Evolutionary conservation across 2,329 filamentous ascomycete genomes (phyloP).

Genomic region (Emmonsia crescens): DNA sequence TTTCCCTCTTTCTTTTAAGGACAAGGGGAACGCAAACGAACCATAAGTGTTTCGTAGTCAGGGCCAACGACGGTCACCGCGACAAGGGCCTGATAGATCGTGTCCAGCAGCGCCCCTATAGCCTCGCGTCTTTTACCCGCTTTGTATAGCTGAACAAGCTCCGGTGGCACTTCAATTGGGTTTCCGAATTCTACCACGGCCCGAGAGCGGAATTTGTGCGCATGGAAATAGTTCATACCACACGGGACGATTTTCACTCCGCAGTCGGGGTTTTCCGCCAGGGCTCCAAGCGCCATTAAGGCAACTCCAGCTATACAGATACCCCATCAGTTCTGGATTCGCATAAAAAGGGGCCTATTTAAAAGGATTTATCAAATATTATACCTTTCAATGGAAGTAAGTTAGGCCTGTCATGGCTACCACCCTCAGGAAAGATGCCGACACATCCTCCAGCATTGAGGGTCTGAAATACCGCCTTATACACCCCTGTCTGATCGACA

Average conservation of each 20-base stretch:
- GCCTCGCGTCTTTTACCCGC: slow-evolving; percentile 74
- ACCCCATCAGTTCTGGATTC: slow-evolving; percentile 15
- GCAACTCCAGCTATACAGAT: slow-evolving; percentile 64
- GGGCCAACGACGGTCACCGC: slow-evolving; percentile 86
- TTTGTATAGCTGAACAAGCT: slow-evolving; percentile 77
- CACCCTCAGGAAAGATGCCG: slow-evolving; percentile 93
- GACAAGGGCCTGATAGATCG: slow-evolving; percentile 71
- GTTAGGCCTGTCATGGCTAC: slow-evolving; percentile 88
- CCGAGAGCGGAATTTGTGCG: slow-evolving; percentile 93
- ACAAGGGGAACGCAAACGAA: slow-evolving; percentile 21
- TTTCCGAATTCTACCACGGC: slow-evolving; percentile 92
- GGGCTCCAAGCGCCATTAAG: slow-evolving; percentile 89
- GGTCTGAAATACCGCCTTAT: slow-evolving; percentile 81
- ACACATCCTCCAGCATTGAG: slow-evolving; percentile 77
- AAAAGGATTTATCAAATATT: background rate
- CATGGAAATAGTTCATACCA: slow-evolving; percentile 99
- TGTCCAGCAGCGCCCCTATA: slow-evolving; percentile 74
- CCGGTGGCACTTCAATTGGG: slow-evolving; percentile 71
- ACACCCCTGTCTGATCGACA: slow-evolving; percentile 87
- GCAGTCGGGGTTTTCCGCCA: slow-evolving; percentile 75
- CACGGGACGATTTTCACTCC: slow-evolving; percentile 91
- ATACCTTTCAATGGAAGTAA: slow-evolving; percentile 72
- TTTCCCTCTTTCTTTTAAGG: background rate
- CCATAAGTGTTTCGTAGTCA: slow-evolving; percentile 92
- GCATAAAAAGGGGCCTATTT: background rate